Evolutionary conservation across 108 stramenopile species (phyloP), one percentile per base, ranked within the genome.

Genomic region (Conticribra weissflogii): DNA sequence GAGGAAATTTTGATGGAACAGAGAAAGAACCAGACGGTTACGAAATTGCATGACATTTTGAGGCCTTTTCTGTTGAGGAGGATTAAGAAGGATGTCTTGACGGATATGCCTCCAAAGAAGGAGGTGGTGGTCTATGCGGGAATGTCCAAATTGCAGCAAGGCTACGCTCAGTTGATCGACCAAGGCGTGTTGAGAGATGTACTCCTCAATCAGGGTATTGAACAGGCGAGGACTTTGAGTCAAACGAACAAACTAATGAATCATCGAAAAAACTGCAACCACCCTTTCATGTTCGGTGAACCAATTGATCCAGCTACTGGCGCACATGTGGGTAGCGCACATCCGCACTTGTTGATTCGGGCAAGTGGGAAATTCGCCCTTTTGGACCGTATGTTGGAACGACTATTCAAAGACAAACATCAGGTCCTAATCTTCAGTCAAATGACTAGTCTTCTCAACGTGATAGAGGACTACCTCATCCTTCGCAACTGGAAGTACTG

Each of bases 341-440:
- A 97, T 82, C 97, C 96, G 0, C 90, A 96, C 49, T 59, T 96
- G 19, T 71, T 96, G 59, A 80, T 95, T 48, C 83, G 89, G n/a
- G 93, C 96, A 4, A 93, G 88, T 63, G 99, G 99, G 8, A 99
- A 99, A 78, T 92, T 98, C 68, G 91, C 96, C 5, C 82, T 99
- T 33, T 81, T 99, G 78, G 98, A 98, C 76, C 94, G 98, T 44
- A 96, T 99, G 86, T 72, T 99, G 51, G 82, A 94, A 17, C 76
- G 94, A 31, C 77, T 99, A 22, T 81, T 87, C 77, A 77, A 70
- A 44, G 96, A 98, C 69, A 96, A 95, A 57, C 97, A 99, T 71
- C 97, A 98, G 63, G 98, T 98, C 22, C 86, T 99, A 27, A 97
- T 99, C 67, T 99, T 99, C 77, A 96, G 95, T 64, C 99, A 99